phyloP scores from a whole-genome alignment of 331 rosid species.

The Acacia pycnantha region DNA sequence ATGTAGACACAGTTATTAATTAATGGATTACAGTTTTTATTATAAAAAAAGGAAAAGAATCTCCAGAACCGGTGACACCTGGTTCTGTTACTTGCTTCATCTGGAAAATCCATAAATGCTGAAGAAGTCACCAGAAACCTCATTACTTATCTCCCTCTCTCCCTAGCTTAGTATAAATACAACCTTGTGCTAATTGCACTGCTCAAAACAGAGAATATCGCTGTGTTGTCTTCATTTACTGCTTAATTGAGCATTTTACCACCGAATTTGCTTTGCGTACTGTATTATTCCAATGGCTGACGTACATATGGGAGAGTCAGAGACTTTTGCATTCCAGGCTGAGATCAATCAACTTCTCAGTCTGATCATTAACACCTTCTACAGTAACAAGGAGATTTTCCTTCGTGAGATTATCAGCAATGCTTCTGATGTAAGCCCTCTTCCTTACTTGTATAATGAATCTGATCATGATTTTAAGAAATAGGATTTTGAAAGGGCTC shows the following conservation, averaged over 20 bases:
- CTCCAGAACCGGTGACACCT: slow-evolving; percentile 4
- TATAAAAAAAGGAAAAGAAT: too few relatives aligned
- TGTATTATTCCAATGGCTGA: slow-evolving; percentile 38
- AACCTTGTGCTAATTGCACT: not conserved
- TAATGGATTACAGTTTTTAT: too few relatives aligned
- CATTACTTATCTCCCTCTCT: not conserved
- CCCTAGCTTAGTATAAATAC: not conserved
- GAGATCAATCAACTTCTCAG: slow-evolving; percentile 70
- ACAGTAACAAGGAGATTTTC: slow-evolving; percentile 70
- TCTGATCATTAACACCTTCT: slow-evolving; percentile 65
- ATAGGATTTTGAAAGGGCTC: too few relatives aligned
- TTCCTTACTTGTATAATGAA: too few relatives aligned
- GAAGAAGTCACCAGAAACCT: slow-evolving; percentile 9
- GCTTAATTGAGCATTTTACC: not conserved
- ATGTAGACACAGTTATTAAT: too few relatives aligned
- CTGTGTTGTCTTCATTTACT: not conserved
- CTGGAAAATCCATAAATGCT: not conserved
- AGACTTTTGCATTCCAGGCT: slow-evolving; percentile 63
- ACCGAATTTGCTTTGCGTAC: not conserved
- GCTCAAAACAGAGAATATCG: not conserved
- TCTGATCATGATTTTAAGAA: not conserved
- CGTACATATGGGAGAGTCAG: slow-evolving; percentile 46
- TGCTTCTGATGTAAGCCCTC: slow-evolving; percentile 49
- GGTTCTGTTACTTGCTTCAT: not conserved
- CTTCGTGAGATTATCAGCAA: slow-evolving; percentile 66